Evolutionary conservation across 2,329 filamentous ascomycete genomes (phyloP).

Genomic region (Aureobasidium sp.): DNA sequence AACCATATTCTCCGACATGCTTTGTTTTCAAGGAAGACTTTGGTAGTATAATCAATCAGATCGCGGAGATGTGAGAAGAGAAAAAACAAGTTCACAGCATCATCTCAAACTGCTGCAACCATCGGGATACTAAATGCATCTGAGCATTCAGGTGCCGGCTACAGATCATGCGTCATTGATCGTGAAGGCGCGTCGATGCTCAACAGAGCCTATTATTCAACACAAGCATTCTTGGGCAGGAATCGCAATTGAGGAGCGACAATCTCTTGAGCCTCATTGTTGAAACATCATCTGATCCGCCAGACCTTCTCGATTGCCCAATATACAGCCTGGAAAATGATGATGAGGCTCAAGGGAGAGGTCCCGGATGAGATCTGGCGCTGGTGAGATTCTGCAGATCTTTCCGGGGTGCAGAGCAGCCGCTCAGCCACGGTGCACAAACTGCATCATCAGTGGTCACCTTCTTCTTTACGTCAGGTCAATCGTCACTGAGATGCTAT

Average conservation of each 20-base stretch:
- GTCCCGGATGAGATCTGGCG: neutral
- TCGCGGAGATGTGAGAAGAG: neutral
- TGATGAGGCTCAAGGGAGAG: neutral
- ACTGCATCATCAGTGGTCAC: neutral
- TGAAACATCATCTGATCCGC: neutral
- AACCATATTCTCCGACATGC: constrained; percentile 26
- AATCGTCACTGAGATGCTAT: neutral
- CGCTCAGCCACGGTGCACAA: neutral
- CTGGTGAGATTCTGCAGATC: constrained; percentile 1
- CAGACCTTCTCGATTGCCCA: neutral
- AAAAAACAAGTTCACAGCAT: constrained; percentile 3
- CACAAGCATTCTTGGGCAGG: no score
- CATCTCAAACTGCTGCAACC: neutral
- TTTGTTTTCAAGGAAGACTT: neutral
- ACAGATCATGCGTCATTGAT: constrained; percentile 3
- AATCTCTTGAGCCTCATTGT: neutral
- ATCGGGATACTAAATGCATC: neutral
- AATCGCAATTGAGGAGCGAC: no score
- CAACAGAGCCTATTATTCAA: neutral
- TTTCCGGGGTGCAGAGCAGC: constrained; percentile 5
- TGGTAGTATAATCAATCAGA: neutral
- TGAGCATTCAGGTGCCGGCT: neutral
- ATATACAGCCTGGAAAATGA: neutral
- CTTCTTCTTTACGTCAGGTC: neutral
- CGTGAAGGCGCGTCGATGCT: neutral